A percentile compares a stretch with the other conserved stretches of the same genome.
phyloP scores from a whole-genome alignment of 805 yeast species.

The Ogataea pignaliae region DNA sequence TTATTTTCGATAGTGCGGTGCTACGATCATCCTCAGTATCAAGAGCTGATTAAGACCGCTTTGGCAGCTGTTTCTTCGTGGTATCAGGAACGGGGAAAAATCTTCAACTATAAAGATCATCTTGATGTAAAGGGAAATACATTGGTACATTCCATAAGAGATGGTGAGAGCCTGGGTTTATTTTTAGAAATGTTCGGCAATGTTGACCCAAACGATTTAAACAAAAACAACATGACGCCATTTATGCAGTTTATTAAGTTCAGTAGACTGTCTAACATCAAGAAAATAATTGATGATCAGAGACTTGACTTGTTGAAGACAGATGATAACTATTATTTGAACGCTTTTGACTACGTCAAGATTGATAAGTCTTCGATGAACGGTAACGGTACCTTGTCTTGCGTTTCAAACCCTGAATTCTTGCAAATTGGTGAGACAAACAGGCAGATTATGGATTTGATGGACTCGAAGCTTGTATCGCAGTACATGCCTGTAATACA shows the following conservation, averaged over 20 bases:
- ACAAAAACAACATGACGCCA: slow-evolving; percentile 60
- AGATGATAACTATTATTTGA: slow-evolving; percentile 30
- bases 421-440: slow-evolving; percentile 5
- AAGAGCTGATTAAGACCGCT: slow-evolving; percentile 40
- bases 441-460: slow-evolving; percentile 28
- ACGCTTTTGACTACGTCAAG: slow-evolving; percentile 45
- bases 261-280: slow-evolving; percentile 57
- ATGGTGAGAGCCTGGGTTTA: slow-evolving; percentile 38
- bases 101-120: slow-evolving; percentile 54
- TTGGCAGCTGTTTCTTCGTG: slow-evolving; percentile 41
- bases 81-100: slow-evolving; percentile 29
- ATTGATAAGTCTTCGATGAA: slow-evolving; percentile 19
- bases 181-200: slow-evolving; percentile 35
- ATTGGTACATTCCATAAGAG: slow-evolving; percentile 63
- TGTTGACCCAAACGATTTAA: slow-evolving; percentile 56
- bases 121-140: slow-evolving; percentile 72
- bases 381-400: background rate
- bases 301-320: slow-evolving; percentile 41
- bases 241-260: slow-evolving; percentile 66
- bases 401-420: background rate
- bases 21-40: slow-evolving; percentile 71
- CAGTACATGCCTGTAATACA: slow-evolving; percentile 16
- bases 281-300: slow-evolving; percentile 42
- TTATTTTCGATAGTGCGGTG: slow-evolving; percentile 69
- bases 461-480: slow-evolving; percentile 28